Evolutionary conservation across 306 rosid species (phyloP), one percentile per base, ranked within the genome.

Genomic region (Nissolia schottii): DNA sequence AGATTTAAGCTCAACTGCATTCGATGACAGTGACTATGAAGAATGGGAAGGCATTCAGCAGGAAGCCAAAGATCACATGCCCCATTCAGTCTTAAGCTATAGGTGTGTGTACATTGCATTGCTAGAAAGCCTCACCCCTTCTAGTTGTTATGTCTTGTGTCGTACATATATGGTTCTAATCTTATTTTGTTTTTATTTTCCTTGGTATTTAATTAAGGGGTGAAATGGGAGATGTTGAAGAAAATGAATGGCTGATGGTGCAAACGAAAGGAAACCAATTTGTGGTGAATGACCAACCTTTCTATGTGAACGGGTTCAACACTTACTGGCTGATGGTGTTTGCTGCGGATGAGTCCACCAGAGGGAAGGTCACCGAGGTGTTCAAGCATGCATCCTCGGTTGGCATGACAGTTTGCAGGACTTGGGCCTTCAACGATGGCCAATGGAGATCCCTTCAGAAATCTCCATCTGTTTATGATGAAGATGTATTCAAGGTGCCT

Each of bases 391-490:
- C 97, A 34, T 65, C 89, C 76, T 87, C 90, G 1, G 92, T 76
- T 7, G 99, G 99, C 1, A 85, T 94, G 69, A 80, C 96, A 6
- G 92, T 94, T 66, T 91, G 97, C 58, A 82, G 99, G 81, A 87
- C 97, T n/a, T 94, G 99, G 97, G 99, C 97, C 32, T 94, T 91
- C 72, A 94, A 94, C 20, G 99, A 94, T 61, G 96, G 97, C 78
- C 97, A 94, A 28, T 94, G 96, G 96, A 80, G 91, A 23, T 96
- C 99, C 50, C 99, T 94, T 79, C 97, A 91, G 79, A 91, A 82
- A 73, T 82, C 96, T 20, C 99, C 92, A 5, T 81, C 91, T 28
- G 77, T 86, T 68, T 94, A 94, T 62, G 95, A 94, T 49, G 97
- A 94, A 82, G 66, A 71, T 14, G 91, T 94, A 28, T 94, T 94